These are phyloP conservation scores for Phytopythium litorale DNA, from an alignment of 352 stramenopile species.

Conservation along the genomic window DNA sequence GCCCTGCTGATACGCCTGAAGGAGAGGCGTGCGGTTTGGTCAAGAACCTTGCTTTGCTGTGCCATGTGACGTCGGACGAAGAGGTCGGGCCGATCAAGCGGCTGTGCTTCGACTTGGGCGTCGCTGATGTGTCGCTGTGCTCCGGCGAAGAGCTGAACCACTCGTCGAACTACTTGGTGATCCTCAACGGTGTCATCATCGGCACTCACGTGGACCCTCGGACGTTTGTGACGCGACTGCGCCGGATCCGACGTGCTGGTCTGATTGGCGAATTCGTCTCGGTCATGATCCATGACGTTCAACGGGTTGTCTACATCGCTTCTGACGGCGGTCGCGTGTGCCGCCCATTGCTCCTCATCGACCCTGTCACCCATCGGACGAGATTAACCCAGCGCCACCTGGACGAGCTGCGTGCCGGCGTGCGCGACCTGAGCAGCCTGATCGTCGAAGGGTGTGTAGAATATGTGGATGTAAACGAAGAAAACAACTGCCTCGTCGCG, in stretches of 20 bases:
- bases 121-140: conserved; percentile 95
- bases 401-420: conserved; percentile 82
- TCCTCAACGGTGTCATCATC: conserved; percentile 99
- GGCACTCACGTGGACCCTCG: conserved; percentile 93
- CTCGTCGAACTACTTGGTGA: conserved; percentile 94
- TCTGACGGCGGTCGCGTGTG: conserved; percentile 98
- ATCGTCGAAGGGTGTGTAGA: conserved; percentile 96
- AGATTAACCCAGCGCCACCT: conserved; percentile 95
- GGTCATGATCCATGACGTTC: conserved; percentile 97
- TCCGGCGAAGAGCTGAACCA: conserved; percentile 97
- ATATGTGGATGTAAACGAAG: conserved; percentile 99
- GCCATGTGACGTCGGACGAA: conserved; percentile 94
- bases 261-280: conserved; percentile 97
- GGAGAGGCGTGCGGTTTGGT: conserved; percentile 99
- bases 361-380: conserved; percentile 86
- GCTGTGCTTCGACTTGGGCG: conserved; percentile 96
- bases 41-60: conserved; percentile 99
- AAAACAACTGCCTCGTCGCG: conserved; percentile 99
- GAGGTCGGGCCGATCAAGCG: conserved; percentile 92
- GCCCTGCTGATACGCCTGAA: conserved; percentile 98
- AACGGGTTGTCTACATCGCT: conserved; percentile 97
- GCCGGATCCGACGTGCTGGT: conserved; percentile 78
- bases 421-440: conserved; percentile 77
- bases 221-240: conserved; percentile 85
- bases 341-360: conserved; percentile 95